Evolutionary conservation across 2,329 filamentous ascomycete genomes (phyloP), one percentile per base, ranked within the genome.

Genomic region (Penicillium sp.): DNA sequence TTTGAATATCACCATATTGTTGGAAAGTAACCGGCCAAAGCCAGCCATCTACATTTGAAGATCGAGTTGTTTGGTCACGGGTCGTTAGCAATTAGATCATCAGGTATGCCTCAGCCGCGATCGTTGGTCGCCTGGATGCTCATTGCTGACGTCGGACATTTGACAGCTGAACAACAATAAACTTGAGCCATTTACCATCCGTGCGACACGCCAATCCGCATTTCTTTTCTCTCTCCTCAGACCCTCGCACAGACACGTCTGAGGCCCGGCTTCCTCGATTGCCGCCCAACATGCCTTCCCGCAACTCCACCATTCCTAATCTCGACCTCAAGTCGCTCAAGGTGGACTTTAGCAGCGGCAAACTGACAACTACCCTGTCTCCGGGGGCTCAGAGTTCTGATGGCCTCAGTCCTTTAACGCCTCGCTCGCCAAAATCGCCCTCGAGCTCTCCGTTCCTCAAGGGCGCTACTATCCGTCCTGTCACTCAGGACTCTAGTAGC

Each of bases 391-490:
- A 73, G 61, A 77, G 74, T 57, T 73, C 75, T 19, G 74, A 76
- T 46, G 70, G 72, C 6, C 69, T 67, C 25, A 75, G 72, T 64
- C 73, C 75, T 59, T 63, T 77, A 60, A 75, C 75, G 52, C 75
- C 76, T 46, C 74, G 71, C 59, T 78, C 76, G 46, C 75, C 75
- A 40, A 76, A 75, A 60, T 77, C 75, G 28, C 65, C 71, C 8
- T 75, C 76, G 7, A 75, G 73, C 52, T 77, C 75, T 13, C 73
- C 75, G 19, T 71, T 74, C 48, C 66, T 74, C 66, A 77, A 76
- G 56, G 75, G 74, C 28, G 65, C 75, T 48, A 79, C 77, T 6
- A 79, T 80, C 63, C 76, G 77, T 46, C 73, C 77, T 14, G 76
- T 80, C 58, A 75, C 75, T 14, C 67, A 76, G 64, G 74, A 76